These are phyloP conservation scores for Apophysomyces ossiformis DNA, from an alignment of 371 early-diverging fungal genomes.

Conservation along the genomic window DNA sequence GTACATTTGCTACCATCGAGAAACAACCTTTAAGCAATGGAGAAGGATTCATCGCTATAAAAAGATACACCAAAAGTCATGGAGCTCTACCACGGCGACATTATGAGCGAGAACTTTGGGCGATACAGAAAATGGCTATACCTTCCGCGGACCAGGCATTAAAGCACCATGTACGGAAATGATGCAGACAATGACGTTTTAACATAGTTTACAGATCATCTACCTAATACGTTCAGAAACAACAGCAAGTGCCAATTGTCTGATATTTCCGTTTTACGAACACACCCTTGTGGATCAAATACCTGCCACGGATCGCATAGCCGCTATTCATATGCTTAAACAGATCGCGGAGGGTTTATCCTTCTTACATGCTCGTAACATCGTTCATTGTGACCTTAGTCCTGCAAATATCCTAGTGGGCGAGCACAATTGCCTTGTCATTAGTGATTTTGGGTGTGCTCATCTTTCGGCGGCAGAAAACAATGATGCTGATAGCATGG, in stretches of 20 bases:
- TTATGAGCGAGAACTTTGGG: constrained; percentile 42
- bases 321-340: constrained; percentile 33
- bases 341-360: constrained; percentile 63
- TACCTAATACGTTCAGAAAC: constrained; percentile 30
- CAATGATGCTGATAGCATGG: constrained; percentile 13
- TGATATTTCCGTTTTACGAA: constrained; percentile 40
- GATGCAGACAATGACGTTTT: background rate
- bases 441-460: constrained; percentile 88
- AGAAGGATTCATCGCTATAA: constrained; percentile 33
- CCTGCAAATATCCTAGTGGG: constrained; percentile 74
- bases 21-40: constrained; percentile 18
- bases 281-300: constrained; percentile 20
- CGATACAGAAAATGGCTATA: constrained; percentile 29
- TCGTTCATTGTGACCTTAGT: constrained; percentile 79
- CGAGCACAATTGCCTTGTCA: constrained; percentile 57
- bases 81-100: constrained; percentile 39
- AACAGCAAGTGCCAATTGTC: constrained; percentile 15
- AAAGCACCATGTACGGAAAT: constrained; percentile 31
- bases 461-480: constrained; percentile 16
- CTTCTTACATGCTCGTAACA: constrained; percentile 62
- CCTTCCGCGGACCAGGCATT: constrained; percentile 22
- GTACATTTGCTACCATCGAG: constrained; percentile 42
- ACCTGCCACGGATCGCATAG: background rate
- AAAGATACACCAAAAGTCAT: constrained; percentile 40
- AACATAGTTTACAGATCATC: constrained; percentile 28